A percentile compares a stretch with the other conserved stretches of the same genome.
These are phyloP conservation scores for Diaporthe sp. DNA, from an alignment of 2,329 filamentous ascomycete species.

Conservation along the genomic window DNA sequence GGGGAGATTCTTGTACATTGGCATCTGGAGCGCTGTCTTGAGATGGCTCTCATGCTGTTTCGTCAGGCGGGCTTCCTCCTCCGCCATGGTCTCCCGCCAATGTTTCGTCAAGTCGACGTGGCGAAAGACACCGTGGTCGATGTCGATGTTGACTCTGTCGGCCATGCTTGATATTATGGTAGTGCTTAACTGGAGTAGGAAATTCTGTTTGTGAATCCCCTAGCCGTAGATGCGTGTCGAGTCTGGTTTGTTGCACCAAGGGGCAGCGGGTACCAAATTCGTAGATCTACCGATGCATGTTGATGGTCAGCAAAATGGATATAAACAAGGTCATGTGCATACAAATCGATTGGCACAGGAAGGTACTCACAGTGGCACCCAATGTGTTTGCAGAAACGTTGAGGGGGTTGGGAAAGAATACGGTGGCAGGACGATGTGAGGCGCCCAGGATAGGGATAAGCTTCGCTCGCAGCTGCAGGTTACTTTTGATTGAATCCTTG, in stretches of 20 bases:
- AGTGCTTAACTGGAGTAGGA: too few relatives aligned
- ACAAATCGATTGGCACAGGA: not conserved
- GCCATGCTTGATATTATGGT: not conserved
- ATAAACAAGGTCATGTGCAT: not conserved
- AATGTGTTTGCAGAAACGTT: not conserved
- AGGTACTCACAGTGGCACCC: not conserved
- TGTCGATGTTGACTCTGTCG: not conserved
- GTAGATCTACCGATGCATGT: not conserved
- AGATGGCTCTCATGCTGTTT: not conserved
- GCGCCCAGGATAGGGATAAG: not conserved
- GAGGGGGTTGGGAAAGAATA: not conserved
- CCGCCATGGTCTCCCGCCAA: not conserved
- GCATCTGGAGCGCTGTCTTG: not conserved
- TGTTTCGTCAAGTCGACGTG: too few relatives aligned
- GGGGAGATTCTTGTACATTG: constrained; percentile 11
- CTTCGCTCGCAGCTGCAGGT: not conserved
- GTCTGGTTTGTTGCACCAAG: not conserved
- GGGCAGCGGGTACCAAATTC: not conserved
- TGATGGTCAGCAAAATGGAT: not conserved
- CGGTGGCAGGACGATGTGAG: not conserved
- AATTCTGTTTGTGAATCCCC: not conserved
- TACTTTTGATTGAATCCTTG: not conserved
- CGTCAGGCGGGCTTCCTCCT: not conserved
- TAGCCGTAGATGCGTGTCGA: not conserved
- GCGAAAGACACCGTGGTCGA: not conserved